These are phyloP conservation scores for Pseudogymnoascus sp. DNA, from an alignment of 2,329 filamentous ascomycete species.

Conservation along the genomic window DNA sequence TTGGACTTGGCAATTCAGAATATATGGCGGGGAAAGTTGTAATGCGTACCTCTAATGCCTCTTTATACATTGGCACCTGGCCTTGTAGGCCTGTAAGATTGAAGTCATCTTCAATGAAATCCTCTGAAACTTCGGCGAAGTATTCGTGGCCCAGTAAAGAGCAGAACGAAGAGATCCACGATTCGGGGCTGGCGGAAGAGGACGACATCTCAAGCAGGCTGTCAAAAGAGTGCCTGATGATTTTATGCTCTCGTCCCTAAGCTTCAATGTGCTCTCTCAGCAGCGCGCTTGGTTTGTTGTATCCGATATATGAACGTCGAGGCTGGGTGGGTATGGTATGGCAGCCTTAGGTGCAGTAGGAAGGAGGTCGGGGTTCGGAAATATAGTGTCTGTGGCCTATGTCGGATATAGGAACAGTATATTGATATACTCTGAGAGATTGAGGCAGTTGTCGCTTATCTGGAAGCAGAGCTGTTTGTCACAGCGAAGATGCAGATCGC, in stretches of 20 bases:
- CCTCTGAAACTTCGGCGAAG: slow-evolving; percentile 96
- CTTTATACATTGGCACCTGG: slow-evolving; percentile 98
- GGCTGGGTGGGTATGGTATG: neutral
- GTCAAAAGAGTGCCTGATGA: neutral
- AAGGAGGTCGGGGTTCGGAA: neutral
- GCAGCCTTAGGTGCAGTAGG: slow-evolving; percentile 2
- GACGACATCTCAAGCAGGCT: slow-evolving; percentile 9
- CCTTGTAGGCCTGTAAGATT: slow-evolving; percentile 92
- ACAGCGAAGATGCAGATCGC: neutral
- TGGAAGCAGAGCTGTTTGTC: slow-evolving; percentile 4
- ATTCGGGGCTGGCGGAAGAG: slow-evolving; percentile 46
- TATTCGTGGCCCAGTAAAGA: slow-evolving; percentile 94
- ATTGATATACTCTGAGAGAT: neutral
- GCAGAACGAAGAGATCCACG: slow-evolving; percentile 98
- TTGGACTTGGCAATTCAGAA: neutral
- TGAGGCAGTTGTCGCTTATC: slow-evolving; percentile 9
- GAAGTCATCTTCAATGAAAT: slow-evolving; percentile 99
- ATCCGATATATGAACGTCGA: neutral
- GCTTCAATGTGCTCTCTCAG: slow-evolving; percentile 8
- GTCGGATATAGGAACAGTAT: slow-evolving; percentile 1
- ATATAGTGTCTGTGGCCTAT: neutral
- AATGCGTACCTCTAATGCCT: slow-evolving; percentile 69
- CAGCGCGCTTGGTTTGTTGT: neutral
- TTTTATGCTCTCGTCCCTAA: slow-evolving; percentile 8
- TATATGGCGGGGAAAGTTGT: neutral